Evolutionary conservation across 202 grass and related monocot species (phyloP).

Genomic region (Elaeis oleifera): DNA sequence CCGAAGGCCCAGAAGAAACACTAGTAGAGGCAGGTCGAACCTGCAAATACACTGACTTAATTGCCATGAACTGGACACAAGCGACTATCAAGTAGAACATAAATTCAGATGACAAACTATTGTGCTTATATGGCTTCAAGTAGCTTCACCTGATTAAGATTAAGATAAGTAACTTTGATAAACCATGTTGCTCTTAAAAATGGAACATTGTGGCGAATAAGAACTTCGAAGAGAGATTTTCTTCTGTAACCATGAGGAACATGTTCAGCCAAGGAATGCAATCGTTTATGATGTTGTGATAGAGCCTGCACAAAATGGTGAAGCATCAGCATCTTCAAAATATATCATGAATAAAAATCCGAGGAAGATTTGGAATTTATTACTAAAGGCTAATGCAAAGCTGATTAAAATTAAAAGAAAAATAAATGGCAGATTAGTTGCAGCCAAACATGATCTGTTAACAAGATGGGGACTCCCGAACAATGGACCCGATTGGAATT

Average conservation of each 20-base stretch:
- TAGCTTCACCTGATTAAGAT: constrained; percentile 89
- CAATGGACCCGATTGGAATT: too few species aligned
- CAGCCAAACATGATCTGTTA: too few species aligned
- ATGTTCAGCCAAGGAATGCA: constrained; percentile 76
- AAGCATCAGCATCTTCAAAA: too few species aligned
- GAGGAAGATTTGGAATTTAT: too few species aligned
- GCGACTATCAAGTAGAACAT: too few species aligned
- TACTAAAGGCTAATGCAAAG: too few species aligned
- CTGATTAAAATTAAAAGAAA: too few species aligned
- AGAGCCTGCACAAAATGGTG: constrained; percentile 46
- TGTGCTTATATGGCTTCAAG: constrained; percentile 14
- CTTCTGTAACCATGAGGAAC: constrained; percentile 98
- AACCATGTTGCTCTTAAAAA: constrained; percentile 97
- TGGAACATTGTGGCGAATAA: constrained; percentile 84
- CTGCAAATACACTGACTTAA: constrained; percentile 35
- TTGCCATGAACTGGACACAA: constrained; percentile 6
- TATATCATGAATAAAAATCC: too few species aligned
- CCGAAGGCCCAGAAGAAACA: constrained; percentile 52
- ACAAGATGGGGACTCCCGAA: too few species aligned
- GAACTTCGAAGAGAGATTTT: constrained; percentile 90
- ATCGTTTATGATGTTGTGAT: constrained; percentile 64
- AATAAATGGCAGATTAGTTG: too few species aligned
- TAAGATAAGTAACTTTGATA: constrained; percentile 98
- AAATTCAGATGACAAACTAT: background rate
- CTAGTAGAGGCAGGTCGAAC: constrained; percentile 45